Conservation (phyloP, 306 rosid genomes). For the Quercus gilva region DNA sequence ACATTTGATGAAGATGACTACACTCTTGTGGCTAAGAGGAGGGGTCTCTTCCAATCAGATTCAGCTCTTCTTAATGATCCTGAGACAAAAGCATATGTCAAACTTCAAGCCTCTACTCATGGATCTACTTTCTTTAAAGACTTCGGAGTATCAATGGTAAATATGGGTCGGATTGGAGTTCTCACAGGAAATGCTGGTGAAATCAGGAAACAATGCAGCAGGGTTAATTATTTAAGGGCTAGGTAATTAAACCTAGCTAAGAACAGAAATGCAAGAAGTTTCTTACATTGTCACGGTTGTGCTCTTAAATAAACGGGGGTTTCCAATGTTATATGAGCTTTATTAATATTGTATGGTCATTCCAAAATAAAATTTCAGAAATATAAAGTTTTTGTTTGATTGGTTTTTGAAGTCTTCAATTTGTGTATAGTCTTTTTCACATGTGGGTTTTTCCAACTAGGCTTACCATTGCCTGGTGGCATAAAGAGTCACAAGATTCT, state of each 20-base stretch:
- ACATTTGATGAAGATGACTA: constrained; percentile 26
- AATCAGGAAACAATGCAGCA: constrained; percentile 35
- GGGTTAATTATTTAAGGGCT: not conserved
- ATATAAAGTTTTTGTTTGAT: not conserved
- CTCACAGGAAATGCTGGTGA: constrained; percentile 35
- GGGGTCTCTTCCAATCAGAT: constrained; percentile 40
- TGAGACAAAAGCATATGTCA: constrained; percentile 31
- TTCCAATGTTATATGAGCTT: no score
- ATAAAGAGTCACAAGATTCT: no score
- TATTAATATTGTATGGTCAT: no score
- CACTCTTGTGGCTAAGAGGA: constrained; percentile 34
- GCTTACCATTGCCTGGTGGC: no score
- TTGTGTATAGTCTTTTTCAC: not conserved
- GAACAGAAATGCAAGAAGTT: not conserved
- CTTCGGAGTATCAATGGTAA: constrained; percentile 42
- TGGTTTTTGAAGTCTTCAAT: not conserved
- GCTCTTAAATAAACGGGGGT: not conserved
- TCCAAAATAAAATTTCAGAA: not conserved
- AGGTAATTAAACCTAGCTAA: not conserved
- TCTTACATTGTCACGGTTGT: not conserved
- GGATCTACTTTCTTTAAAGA: constrained; percentile 37
- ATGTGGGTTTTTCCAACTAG: no score
- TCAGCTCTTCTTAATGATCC: constrained; percentile 35
- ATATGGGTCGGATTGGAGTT: constrained; percentile 39
- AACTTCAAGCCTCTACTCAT: not conserved